Base-by-base conservation (phyloP, 768 basidiomycete genomes). In the Leccinum disarticulatum region DNA sequence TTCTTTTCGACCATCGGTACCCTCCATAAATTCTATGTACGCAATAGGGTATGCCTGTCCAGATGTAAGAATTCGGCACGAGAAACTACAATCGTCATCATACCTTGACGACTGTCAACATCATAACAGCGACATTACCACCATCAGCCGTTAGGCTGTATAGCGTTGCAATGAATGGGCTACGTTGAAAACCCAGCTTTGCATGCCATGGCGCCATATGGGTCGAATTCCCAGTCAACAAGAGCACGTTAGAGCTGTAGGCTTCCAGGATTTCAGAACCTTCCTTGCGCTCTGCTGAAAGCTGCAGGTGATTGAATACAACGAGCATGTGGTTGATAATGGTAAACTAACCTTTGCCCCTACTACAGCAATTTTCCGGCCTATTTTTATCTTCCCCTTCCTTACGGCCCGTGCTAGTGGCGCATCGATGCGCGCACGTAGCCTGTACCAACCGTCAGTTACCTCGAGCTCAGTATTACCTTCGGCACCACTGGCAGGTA, bases 391-490 rank as follows among this genome's bases (percentile, higher is more conserved):
- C 50, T 81, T 77, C 0, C 90, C 87, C 27, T 80, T 81, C 50
- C 79, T 77, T 9, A 90, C 74, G 2, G 92, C 95, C 48, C 88
- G 81, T 3, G 80, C 80, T 22, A 99, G 77, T 3, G 90, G 83
- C 19, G 76, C 74, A 72, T 98, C 97, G 13, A 92, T 79, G 50
- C 80, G 80, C 0, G 93, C 91, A 14, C 86, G 84, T 7, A 98
- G 78, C 30, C 87, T 78, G 67, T 99, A 99, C 97, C 97, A 99
- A 14, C 97, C 97, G 69, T 99, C 97, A 1, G 94, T 95, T n/a
- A 98, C 76, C 73, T 98, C 97, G 6, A 99, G 74, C 63, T 87
- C 83, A 0, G 77, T 76, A 31, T 80, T 75, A 1, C 80, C 76
- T 27, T 75, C 72, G 3, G 74, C 59, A 3, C 72, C 73, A 19